Conservation (phyloP, 257 asterid species). For the Rhazya stricta region DNA sequence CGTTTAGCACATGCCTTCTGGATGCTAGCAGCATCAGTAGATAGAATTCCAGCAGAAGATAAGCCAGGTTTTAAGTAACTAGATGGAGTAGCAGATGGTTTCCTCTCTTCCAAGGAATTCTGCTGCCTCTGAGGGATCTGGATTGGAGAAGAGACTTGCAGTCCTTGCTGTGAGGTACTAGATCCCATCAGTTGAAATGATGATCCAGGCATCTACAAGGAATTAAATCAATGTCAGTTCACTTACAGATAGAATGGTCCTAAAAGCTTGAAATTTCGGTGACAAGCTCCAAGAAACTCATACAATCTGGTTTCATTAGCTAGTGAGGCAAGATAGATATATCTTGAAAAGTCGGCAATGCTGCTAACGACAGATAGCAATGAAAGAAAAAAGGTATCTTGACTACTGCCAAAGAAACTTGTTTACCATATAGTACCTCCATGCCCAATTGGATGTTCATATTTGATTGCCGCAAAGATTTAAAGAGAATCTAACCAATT, state of each 20-base stretch:
- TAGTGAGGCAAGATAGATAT: neutral
- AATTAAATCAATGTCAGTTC: neutral
- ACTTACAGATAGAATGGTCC: neutral
- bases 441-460: neutral
- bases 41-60: slow-evolving; percentile 39
- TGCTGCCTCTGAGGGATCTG: slow-evolving; percentile 57
- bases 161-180: slow-evolving; percentile 44
- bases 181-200: slow-evolving; percentile 51
- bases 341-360: neutral
- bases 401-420: neutral
- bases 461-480: neutral
- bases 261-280: neutral
- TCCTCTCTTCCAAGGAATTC: slow-evolving; percentile 68
- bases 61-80: slow-evolving; percentile 56
- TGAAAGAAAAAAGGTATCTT: neutral
- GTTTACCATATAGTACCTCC: neutral
- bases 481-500: neutral
- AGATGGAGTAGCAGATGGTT: slow-evolving; percentile 36
- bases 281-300: neutral
- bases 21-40: slow-evolving; percentile 48
- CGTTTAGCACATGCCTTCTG: slow-evolving; percentile 60
- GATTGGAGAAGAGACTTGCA: slow-evolving; percentile 46
- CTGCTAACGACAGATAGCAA: neutral
- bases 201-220: slow-evolving; percentile 39
- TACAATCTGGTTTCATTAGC: neutral